Percentiles rank a stretch among this genome's conserved stretches.
These are phyloP conservation scores for Pleurotus salmoneostramineus DNA, from an alignment of 768 basidiomycete species.

Conservation along the genomic window DNA sequence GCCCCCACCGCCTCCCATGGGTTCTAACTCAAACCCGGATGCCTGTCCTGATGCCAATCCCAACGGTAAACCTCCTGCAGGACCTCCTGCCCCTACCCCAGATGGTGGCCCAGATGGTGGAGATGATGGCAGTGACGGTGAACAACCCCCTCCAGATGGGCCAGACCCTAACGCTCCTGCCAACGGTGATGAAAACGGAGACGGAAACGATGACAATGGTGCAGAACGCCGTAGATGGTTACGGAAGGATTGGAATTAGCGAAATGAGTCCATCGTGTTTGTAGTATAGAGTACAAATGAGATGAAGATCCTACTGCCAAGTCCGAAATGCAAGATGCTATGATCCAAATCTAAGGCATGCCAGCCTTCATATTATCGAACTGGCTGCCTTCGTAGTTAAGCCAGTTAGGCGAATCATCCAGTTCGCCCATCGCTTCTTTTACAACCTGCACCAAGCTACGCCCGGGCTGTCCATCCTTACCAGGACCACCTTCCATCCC, in stretches of 20 bases:
- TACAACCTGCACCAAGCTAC: conserved; percentile 69
- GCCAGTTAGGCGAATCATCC: conserved; percentile 73
- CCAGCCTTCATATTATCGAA: conserved; percentile 79
- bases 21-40: background rate
- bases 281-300: background rate
- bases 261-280: background rate
- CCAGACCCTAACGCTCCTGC: background rate
- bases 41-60: background rate
- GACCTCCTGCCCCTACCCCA: background rate
- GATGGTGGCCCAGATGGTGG: background rate
- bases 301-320: background rate
- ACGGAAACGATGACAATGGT: background rate
- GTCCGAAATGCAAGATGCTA: background rate
- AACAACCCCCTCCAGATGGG: background rate
- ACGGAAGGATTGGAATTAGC: background rate
- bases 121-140: background rate
- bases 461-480: conserved; percentile 68
- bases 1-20: too few relatives aligned
- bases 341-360: conserved; percentile 34
- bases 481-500: conserved; percentile 74
- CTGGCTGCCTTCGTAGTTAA: conserved; percentile 70
- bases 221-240: background rate
- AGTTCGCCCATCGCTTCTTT: conserved; percentile 76
- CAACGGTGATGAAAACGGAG: background rate
- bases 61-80: background rate